Evolutionary conservation across 2,329 filamentous ascomycete genomes (phyloP), one percentile per base, ranked within the genome.

Genomic region (Ilyonectria mors-panacis): DNA sequence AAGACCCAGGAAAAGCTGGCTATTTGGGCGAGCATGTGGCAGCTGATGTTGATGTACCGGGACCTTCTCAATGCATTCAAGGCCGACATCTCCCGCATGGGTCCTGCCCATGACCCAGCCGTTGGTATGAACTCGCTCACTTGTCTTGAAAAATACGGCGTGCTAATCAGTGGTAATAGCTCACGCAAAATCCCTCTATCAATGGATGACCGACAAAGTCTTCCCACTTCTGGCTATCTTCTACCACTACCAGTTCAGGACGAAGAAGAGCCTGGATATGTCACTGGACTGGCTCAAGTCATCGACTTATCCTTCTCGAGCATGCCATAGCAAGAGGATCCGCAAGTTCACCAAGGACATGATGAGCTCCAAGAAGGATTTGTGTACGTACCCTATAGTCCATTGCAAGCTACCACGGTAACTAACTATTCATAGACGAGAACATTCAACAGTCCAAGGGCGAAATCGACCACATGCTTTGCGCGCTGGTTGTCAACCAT

Each of bases 1-100:
- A 78, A 80, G 71, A 67, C 76, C 1, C 75, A 81, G 15, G 83
- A 84, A 58, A 80, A 79, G 55, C 74, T 85, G 64, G 80, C 82
- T n/a, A 71, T 86, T 23, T 87, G 85, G 84, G 82, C 80, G 17
- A 82, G 81, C 72, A 75, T 86, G 74, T 86, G 85, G 84, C 83
- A 86, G 67, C 74, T 86, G 63, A 83, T 87, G 48, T 78, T 86
- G 45, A 81, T 85, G 71, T 86, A 87, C 67, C 81, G 81, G 23
- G 83, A 86, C 59, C 75, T 86, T 53, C 75, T 80, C 63, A 65
- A 70, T 19, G 74, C 75, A 9, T 78, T 78, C 66, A 77, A 79
- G 59, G 64, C 62, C 26, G 75, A 76, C 63, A 73, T 81, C 63
- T 66, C 67, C 50, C 71, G 70, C 56, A 68, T 70, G 23, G 59